Percentiles rank a stretch among this genome's conserved stretches.
phyloP scores from a whole-genome alignment of 805 yeast species.

The Candida silvicultrix region DNA sequence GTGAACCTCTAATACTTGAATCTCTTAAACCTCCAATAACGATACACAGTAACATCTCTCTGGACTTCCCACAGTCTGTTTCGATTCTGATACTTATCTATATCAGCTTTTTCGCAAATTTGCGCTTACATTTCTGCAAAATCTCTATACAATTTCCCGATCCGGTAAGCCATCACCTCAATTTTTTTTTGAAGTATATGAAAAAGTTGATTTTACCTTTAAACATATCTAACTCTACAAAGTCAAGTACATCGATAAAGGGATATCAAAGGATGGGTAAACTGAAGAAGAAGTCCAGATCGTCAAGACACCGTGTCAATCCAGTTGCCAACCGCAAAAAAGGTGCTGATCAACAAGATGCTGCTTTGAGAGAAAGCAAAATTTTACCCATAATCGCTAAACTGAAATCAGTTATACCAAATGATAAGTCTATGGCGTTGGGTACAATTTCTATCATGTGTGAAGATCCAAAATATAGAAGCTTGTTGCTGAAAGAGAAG shows the following conservation, averaged over 20 bases:
- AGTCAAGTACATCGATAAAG: not conserved
- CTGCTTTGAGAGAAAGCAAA: constrained; percentile 42
- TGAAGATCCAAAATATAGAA: constrained; percentile 62
- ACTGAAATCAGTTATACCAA: constrained; percentile 53
- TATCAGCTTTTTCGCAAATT: not conserved
- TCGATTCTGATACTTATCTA: too few species aligned
- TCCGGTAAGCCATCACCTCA: not conserved
- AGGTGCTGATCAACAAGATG: constrained; percentile 38
- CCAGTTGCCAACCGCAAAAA: constrained; percentile 26
- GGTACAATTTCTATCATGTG: constrained; percentile 65
- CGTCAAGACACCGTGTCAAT: constrained; percentile 32
- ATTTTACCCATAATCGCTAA: constrained; percentile 65
- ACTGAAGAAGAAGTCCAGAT: constrained; percentile 59
- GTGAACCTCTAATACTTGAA: too few species aligned
- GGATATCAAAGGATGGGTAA: constrained; percentile 51
- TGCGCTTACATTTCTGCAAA: not conserved
- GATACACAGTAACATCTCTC: too few species aligned
- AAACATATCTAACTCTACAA: not conserved
- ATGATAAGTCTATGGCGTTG: constrained; percentile 74
- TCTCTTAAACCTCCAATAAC: too few species aligned
- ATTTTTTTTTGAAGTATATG: not conserved
- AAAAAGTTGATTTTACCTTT: not conserved
- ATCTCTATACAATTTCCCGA: not conserved
- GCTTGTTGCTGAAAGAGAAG: constrained; percentile 61
- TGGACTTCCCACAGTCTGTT: too few species aligned